A percentile compares a stretch with the other conserved stretches of the same genome.
Conservation (phyloP, 176 grass and related monocot genomes). For the maize (Zea mays) region DNA sequence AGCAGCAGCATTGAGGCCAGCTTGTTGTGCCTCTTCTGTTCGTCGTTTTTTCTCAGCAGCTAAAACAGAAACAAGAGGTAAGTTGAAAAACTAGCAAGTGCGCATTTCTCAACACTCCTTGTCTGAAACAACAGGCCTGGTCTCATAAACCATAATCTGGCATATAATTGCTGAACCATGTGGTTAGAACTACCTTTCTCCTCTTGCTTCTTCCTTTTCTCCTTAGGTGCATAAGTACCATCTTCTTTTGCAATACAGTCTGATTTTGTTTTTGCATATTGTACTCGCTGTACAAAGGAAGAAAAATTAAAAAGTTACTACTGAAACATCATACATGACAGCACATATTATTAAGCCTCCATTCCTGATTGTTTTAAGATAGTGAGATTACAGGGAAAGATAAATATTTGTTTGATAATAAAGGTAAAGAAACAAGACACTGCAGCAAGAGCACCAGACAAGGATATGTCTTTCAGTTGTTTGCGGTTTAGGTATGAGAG, state of each 20-base stretch:
- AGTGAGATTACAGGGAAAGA: not conserved
- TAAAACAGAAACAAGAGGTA: conserved; percentile 36
- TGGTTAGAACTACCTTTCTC: conserved; percentile 70
- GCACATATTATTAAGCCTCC: not conserved
- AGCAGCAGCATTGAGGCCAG: conserved; percentile 48
- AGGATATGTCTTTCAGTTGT: not conserved
- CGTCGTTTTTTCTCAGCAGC: conserved; percentile 77
- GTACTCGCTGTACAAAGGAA: conserved; percentile 56
- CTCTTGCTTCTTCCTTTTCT: conserved; percentile 97
- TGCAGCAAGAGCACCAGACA: not conserved
- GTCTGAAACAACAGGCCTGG: not conserved
- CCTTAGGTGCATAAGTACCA: conserved; percentile 78
- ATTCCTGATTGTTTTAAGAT: not conserved
- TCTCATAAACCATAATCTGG: not conserved
- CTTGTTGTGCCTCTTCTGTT: conserved; percentile 65
- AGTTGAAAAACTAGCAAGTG: conserved; percentile 28
- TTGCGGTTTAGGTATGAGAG: conserved; percentile 23
- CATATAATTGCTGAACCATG: conserved; percentile 8
- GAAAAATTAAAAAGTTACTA: conserved; percentile 17
- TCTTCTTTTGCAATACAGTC: conserved; percentile 91
- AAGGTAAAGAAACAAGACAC: conserved; percentile 11
- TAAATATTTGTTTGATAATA: not conserved
- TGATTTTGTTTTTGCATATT: conserved; percentile 92
- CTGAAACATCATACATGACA: not conserved
- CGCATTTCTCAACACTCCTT: not conserved